phyloP scores from a whole-genome alignment of 1,139 yeast species.

The Fermentozyma sake region DNA sequence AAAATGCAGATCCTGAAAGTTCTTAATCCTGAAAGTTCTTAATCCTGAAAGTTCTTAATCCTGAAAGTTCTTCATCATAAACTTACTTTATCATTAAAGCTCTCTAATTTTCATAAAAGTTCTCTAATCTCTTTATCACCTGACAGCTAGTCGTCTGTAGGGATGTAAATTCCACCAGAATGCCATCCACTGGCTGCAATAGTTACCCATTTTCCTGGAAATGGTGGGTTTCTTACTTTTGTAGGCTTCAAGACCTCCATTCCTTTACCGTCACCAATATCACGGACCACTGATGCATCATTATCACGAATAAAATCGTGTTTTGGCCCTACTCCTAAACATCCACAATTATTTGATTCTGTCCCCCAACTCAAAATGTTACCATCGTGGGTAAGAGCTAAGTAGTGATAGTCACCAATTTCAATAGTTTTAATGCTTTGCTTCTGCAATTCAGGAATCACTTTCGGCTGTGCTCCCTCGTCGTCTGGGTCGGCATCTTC shows the following conservation, averaged over 20 bases:
- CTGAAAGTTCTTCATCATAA: no score
- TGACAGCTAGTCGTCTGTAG: slow-evolving; percentile 3
- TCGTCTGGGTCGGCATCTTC: slow-evolving; percentile 11
- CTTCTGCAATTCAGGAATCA: slow-evolving; percentile 46
- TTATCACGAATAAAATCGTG: slow-evolving; percentile 18
- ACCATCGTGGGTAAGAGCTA: slow-evolving; percentile 62
- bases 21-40: no score
- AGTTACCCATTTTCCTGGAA: slow-evolving; percentile 42
- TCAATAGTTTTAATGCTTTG: slow-evolving; percentile 52
- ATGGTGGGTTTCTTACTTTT: slow-evolving; percentile 23
- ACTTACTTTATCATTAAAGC: no score
- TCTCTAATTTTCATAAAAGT: no score
- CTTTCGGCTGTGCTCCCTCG: slow-evolving; percentile 15
- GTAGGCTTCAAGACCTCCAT: slow-evolving; percentile 43
- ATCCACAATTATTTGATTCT: slow-evolving; percentile 62
- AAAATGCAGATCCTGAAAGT: no score
- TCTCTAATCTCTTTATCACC: not conserved
- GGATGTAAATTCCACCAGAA: slow-evolving; percentile 49
- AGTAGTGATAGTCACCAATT: slow-evolving; percentile 70
- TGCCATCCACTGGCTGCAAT: slow-evolving; percentile 84
- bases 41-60: no score
- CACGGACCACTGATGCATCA: no score
- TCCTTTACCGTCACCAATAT: slow-evolving; percentile 30
- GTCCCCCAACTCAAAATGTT: slow-evolving; percentile 66
- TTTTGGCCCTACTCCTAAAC: slow-evolving; percentile 61